Evolutionary conservation across 140 eudicot species (phyloP).

Genomic region (Ambrosia hybrid): DNA sequence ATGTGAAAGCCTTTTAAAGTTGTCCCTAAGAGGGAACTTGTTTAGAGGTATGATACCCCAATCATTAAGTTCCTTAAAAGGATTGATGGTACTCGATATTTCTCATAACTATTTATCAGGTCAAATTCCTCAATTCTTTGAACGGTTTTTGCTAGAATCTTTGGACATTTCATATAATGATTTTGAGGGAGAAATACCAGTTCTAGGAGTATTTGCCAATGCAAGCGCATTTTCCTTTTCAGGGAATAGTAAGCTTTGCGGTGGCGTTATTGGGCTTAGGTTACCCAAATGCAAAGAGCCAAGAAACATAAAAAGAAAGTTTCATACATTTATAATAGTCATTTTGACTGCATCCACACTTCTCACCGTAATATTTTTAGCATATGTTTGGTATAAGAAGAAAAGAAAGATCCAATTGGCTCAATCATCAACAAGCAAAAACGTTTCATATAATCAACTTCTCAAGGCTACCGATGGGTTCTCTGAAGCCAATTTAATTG

Average conservation of each 20-base stretch:
- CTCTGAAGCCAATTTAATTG: conserved; percentile 34
- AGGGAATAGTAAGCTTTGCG: conserved; percentile 34
- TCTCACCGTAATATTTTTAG: not conserved
- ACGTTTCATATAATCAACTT: conserved; percentile 22
- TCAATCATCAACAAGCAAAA: not conserved
- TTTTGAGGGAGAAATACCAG: conserved; percentile 34
- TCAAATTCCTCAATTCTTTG: not conserved
- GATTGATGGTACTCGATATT: not conserved
- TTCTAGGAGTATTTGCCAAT: conserved; percentile 29
- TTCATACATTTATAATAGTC: not conserved
- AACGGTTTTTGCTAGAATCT: not conserved
- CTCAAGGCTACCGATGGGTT: conserved; percentile 40
- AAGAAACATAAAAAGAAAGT: conserved; percentile 1
- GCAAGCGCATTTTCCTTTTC: conserved; percentile 9
- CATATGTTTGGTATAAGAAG: not conserved
- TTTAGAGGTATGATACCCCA: conserved; percentile 6
- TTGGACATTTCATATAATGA: conserved; percentile 30
- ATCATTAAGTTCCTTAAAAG: conserved; percentile 16
- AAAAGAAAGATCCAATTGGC: not conserved
- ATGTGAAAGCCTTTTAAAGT: not conserved
- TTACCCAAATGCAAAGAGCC: conserved; percentile 24
- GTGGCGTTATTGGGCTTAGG: conserved; percentile 25
- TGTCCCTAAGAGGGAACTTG: not conserved
- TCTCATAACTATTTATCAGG: conserved; percentile 18
- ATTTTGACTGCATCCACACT: not conserved